phyloP scores from a whole-genome alignment of 2,329 filamentous ascomycete genomes.

The Sporothrix humicola region DNA sequence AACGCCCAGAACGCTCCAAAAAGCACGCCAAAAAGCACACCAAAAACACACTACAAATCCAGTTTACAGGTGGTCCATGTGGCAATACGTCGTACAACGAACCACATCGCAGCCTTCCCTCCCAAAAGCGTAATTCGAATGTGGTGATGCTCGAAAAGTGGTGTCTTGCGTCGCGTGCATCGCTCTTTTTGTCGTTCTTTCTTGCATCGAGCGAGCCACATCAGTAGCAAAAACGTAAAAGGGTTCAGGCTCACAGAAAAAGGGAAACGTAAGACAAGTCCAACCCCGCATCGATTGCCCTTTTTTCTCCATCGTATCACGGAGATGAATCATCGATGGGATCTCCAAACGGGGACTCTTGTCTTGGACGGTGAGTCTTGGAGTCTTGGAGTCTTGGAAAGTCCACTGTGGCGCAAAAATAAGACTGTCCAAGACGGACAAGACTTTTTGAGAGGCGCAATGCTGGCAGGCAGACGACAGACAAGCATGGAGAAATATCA shows the following conservation, averaged over 20 bases:
- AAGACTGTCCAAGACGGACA: background rate
- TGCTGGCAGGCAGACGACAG: background rate
- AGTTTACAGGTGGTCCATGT: no score
- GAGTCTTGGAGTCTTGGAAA: background rate
- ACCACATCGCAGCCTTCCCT: background rate
- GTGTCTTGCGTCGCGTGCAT: background rate
- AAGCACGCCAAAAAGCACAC: no score
- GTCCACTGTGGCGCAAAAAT: slow-evolving; percentile 18
- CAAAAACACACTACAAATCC: no score
- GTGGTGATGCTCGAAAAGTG: background rate
- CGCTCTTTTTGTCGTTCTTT: no score
- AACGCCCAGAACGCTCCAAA: no score
- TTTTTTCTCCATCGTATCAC: background rate
- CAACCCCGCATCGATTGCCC: background rate
- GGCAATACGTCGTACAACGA: background rate
- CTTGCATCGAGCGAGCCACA: background rate
- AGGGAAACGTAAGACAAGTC: no score
- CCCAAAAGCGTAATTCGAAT: background rate
- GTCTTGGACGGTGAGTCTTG: no score
- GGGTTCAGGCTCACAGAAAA: background rate
- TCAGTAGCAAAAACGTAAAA: background rate
- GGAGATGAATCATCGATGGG: slow-evolving; percentile 6
- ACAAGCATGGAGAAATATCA: background rate
- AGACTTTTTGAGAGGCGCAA: background rate
- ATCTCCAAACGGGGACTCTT: background rate